Percentiles rank a stretch among this genome's conserved stretches.
phyloP scores from a whole-genome alignment of 257 asterid species.

The Gardenia jasminoides region DNA sequence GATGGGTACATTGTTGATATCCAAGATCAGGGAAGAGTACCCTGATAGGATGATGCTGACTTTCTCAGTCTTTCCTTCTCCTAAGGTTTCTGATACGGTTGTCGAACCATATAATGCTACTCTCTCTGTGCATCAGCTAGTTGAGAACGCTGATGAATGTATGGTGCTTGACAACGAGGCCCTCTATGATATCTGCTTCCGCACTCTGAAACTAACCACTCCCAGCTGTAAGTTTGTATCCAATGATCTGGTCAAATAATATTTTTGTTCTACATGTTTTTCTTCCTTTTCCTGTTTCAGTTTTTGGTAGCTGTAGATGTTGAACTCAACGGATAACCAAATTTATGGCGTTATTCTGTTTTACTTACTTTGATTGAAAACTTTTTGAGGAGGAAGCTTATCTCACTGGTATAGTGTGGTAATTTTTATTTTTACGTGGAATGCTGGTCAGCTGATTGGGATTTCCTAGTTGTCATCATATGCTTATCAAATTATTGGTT shows the following conservation, averaged over 20 bases:
- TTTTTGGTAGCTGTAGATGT: not conserved
- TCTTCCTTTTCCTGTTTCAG: too few species aligned
- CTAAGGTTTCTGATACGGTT: conserved; percentile 22
- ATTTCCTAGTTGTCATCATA: not conserved
- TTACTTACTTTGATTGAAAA: too few species aligned
- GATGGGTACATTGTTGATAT: conserved; percentile 25
- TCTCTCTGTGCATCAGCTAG: conserved; percentile 23
- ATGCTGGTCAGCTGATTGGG: not conserved
- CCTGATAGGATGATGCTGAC: conserved; percentile 29
- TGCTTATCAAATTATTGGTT: not conserved
- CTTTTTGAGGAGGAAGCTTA: not conserved
- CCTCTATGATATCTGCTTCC: conserved; percentile 23
- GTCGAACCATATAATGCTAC: conserved; percentile 23
- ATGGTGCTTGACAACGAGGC: conserved; percentile 15
- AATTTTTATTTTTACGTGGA: too few species aligned
- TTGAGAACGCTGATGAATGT: conserved; percentile 24
- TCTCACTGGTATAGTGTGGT: too few species aligned
- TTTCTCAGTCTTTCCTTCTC: conserved; percentile 13
- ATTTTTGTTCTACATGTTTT: too few species aligned
- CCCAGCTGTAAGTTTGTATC: conserved; percentile 18
- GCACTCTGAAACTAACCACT: conserved; percentile 23
- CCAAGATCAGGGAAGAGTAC: conserved; percentile 25
- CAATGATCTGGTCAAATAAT: not conserved
- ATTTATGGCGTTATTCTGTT: not conserved
- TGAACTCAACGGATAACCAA: not conserved